Percentiles rank a stretch among this genome's conserved stretches.
These are phyloP conservation scores for Plenodomus lindquistii DNA, from an alignment of 2,329 filamentous ascomycete genomes.

Conservation along the genomic window DNA sequence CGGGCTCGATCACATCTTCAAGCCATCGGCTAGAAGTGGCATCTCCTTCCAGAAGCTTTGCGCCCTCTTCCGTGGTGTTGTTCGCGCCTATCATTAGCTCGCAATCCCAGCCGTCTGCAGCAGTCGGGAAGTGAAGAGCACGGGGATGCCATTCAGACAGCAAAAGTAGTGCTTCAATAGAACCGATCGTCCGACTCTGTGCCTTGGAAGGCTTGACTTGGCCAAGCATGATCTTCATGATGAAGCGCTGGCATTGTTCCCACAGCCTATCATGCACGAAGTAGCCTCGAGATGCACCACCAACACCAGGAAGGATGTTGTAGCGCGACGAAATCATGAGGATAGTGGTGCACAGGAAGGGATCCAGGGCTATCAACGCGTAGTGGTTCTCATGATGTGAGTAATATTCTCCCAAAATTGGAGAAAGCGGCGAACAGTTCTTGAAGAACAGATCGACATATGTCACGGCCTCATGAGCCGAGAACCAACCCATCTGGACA, in stretches of 20 bases:
- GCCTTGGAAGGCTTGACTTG: slow-evolving; percentile 58
- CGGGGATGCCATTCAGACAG: slow-evolving; percentile 63
- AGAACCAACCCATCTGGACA: slow-evolving; percentile 61
- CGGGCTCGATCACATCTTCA: slow-evolving; percentile 59
- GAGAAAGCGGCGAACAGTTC: slow-evolving; percentile 56
- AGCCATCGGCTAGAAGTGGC: slow-evolving; percentile 52
- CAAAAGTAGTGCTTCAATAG: slow-evolving; percentile 58
- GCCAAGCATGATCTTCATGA: slow-evolving; percentile 58
- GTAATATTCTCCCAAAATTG: slow-evolving; percentile 56
- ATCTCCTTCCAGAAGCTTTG: slow-evolving; percentile 40
- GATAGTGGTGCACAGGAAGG: slow-evolving; percentile 58
- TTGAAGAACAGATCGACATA: slow-evolving; percentile 59
- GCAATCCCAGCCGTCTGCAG: slow-evolving; percentile 60
- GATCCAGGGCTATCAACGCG: slow-evolving; percentile 55
- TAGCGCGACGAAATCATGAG: slow-evolving; percentile 61
- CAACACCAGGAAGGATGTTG: slow-evolving; percentile 44
- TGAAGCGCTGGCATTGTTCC: slow-evolving; percentile 58
- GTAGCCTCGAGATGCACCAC: slow-evolving; percentile 53
- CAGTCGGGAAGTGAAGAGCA: slow-evolving; percentile 58
- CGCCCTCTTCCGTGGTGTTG: slow-evolving; percentile 44
- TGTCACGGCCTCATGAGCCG: slow-evolving; percentile 57
- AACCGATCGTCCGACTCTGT: slow-evolving; percentile 55
- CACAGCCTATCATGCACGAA: slow-evolving; percentile 59
- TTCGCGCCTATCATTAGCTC: slow-evolving; percentile 52
- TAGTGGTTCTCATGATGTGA: slow-evolving; percentile 54